phyloP scores from a whole-genome alignment of 768 basidiomycete species.

The Cantharellus cinnabarinus region DNA sequence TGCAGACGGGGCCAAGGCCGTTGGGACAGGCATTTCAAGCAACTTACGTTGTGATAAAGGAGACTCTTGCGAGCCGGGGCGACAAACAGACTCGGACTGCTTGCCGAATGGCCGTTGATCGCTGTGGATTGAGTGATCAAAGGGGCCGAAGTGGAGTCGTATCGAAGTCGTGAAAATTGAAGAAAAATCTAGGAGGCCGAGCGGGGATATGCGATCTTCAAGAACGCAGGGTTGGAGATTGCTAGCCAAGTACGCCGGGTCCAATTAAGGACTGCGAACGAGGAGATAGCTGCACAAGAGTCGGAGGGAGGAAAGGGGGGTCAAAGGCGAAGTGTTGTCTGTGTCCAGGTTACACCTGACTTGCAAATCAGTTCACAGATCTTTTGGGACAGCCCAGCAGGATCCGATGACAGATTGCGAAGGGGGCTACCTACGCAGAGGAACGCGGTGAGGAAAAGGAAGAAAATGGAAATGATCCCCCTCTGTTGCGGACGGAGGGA shows the following conservation, averaged over 20 bases:
- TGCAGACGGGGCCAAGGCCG: neutral
- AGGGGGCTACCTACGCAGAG: too few relatives aligned
- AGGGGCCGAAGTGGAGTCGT: neutral
- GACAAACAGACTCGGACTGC: neutral
- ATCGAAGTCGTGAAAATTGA: neutral
- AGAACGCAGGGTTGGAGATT: neutral
- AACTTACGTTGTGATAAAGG: neutral
- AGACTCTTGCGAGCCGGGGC: neutral
- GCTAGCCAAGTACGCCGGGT: neutral
- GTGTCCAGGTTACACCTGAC: too few relatives aligned
- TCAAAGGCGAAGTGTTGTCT: too few relatives aligned
- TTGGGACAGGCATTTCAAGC: neutral
- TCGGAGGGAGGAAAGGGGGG: too few relatives aligned
- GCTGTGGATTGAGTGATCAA: neutral
- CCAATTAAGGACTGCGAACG: conserved; percentile 1
- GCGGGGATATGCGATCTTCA: neutral
- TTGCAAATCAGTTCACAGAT: too few relatives aligned
- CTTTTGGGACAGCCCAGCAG: too few relatives aligned
- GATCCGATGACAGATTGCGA: too few relatives aligned
- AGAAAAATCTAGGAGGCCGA: neutral
- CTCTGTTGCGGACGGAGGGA: too few relatives aligned
- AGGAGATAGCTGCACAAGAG: neutral
- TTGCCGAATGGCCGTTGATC: neutral
- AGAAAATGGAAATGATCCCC: too few relatives aligned
- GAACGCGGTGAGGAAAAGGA: too few relatives aligned